A percentile compares a stretch with the other conserved stretches of the same genome.
Evolutionary conservation across 108 stramenopile species (phyloP).

Genomic region (Bacterosira constricta): DNA sequence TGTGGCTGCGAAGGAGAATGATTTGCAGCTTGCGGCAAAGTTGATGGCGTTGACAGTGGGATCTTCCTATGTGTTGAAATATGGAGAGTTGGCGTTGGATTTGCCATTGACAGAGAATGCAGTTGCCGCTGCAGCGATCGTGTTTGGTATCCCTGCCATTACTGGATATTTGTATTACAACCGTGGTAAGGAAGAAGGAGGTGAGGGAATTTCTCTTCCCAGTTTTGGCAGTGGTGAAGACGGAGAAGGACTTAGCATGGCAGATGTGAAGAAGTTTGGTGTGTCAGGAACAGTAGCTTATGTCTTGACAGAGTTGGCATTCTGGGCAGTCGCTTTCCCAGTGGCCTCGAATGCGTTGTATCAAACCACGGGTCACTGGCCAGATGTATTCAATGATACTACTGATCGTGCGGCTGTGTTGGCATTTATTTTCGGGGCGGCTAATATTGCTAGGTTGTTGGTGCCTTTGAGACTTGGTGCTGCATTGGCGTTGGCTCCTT

Average conservation of each 20-base stretch:
- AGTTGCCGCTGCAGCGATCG: constrained; percentile 63
- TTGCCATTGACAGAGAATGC: constrained; percentile 71
- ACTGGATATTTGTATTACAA: constrained; percentile 70
- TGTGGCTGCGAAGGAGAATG: constrained; percentile 49
- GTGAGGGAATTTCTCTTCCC: constrained; percentile 51
- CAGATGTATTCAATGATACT: constrained; percentile 81
- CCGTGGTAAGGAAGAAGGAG: constrained; percentile 48
- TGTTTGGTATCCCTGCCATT: constrained; percentile 72
- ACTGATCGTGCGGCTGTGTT: constrained; percentile 81
- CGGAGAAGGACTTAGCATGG: constrained; percentile 65
- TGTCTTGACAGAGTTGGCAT: constrained; percentile 88
- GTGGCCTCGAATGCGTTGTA: constrained; percentile 80
- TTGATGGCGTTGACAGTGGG: constrained; percentile 59
- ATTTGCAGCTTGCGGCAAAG: constrained; percentile 63
- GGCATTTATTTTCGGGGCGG: constrained; percentile 83
- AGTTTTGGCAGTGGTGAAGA: constrained; percentile 44
- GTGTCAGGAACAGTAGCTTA: constrained; percentile 86
- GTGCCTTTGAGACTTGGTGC: constrained; percentile 89
- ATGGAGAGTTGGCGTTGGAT: constrained; percentile 81
- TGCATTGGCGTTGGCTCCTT: constrained; percentile 89
- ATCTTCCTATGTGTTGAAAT: constrained; percentile 72
- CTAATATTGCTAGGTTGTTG: constrained; percentile 83
- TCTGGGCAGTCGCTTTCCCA: constrained; percentile 90
- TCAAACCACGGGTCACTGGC: constrained; percentile 87
- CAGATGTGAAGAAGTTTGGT: constrained; percentile 88